Conservation (phyloP, 2,329 filamentous ascomycete species). For the Trichoderma lentiforme region DNA sequence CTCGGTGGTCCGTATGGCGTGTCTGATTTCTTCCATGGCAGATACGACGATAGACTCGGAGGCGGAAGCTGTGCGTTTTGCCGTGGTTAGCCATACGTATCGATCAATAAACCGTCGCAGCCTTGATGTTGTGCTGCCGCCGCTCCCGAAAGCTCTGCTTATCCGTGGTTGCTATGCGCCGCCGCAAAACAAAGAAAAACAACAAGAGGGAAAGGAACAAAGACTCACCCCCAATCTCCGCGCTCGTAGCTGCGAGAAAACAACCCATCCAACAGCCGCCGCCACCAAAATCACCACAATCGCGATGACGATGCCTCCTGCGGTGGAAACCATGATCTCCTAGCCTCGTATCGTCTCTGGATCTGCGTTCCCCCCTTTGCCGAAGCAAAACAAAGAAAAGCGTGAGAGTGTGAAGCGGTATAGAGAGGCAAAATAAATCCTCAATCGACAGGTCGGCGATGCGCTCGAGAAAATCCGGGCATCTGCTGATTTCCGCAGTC, state of each 20-base stretch:
- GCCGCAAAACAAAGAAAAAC: background rate
- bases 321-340: slow-evolving; percentile 52
- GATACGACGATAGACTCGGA: slow-evolving; percentile 63
- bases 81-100: background rate
- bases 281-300: slow-evolving; percentile 60
- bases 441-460: background rate
- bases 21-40: slow-evolving; percentile 62
- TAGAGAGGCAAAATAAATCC: background rate
- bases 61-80: slow-evolving; percentile 58
- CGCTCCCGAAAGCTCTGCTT: background rate
- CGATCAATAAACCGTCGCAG: background rate
- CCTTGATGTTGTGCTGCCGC: background rate
- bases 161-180: background rate
- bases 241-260: slow-evolving; percentile 70
- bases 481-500: background rate
- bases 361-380: background rate
- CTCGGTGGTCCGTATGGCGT: slow-evolving; percentile 49
- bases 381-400: background rate
- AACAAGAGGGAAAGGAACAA: background rate
- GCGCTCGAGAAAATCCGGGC: background rate
- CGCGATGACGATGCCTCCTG: slow-evolving; percentile 70
- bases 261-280: slow-evolving; percentile 61
- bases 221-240: slow-evolving; percentile 63
- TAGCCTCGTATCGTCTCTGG: background rate
- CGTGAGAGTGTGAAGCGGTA: background rate